Evolutionary conservation across 805 yeast genomes (phyloP), one percentile per base, ranked within the genome.

Genomic region (Candida maltosa): DNA sequence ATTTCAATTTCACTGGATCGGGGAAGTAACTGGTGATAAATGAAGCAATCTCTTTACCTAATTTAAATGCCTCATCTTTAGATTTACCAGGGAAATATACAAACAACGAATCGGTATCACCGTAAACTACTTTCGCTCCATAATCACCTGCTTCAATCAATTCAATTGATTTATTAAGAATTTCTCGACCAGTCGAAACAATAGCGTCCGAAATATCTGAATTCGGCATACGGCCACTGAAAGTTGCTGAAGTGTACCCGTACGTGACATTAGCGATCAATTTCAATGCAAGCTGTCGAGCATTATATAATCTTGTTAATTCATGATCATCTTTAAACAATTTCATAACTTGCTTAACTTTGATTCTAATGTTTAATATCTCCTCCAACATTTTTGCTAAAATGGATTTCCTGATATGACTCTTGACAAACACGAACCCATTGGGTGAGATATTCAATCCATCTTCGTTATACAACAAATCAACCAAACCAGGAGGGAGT

Each of bases 141-240:
- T 88, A 86, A 16, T 42, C 33, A 2, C 62, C 54, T 11, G 73
- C 62, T 40, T 88, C 94, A 34, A 93, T 89, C 32, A 72, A 50
- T 1, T 72, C 71, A 18, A 87, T 80, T 0, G 96, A 83, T 34
- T 70, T 69, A 35, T 79, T 80, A 32, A 93, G 61, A 0, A 87
- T 83, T 56, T 91, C 97, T 36, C 97, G 66, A 0, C 93, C 98
- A 0, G 93, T 80, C 16, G 88, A 78, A 1, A 93, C 98, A 54
- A 93, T 87, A 9, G 94, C 83, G 60, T 93, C 98, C 0, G 98
- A 96, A 20, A 93, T 72, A 53, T 89, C 97, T 0, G 95, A 80
- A 48, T 93, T 86, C 0, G 98, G 97, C 98, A 93, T 93, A 43
- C 98, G 66, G 0, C 98, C 98, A 6, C 96, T 87, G 52, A 83